Evolutionary conservation across 257 asterid genomes (phyloP), one percentile per base, ranked within the genome.

Genomic region (Sherardia arvensis): DNA sequence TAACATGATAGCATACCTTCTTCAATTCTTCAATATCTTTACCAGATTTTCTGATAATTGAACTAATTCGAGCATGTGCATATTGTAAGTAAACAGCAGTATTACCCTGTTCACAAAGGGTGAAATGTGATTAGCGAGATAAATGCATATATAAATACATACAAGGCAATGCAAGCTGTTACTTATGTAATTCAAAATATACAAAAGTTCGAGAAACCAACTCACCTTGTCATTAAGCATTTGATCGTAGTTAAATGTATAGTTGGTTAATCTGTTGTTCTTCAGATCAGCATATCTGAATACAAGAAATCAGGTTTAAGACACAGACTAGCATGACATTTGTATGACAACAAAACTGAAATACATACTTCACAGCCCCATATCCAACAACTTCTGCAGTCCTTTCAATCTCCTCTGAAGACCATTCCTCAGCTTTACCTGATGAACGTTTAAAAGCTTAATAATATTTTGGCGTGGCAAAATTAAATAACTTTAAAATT

Each of bases 21-120:
- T 85, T 87, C 67, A 93, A 65, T 69, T 93, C 87, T 59, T 87
- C 94, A 23, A 93, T 75, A 67, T 90, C 96, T 78, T 71, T 87
- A 59, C 94, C 89, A 0, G 96, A 90, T 77, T 76, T 93, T 81
- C 90, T 79, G 81, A 93, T 93, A 34, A 93, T 90, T 64, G 97
- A 93, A 87, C 97, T 85, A 62, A 93, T 93, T 71, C 97, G 87
- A 76, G 99, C 96, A 83, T 93, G 99, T 30, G 97, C 99, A 73
- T 90, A 93, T 68, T 83, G 76, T 79, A 93, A 72, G 76, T 93
- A 93, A 18, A 93, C 99, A 73, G 99, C 97, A 33, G 99, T 93
- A 66, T 93, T 90, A 61, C 99, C 99, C 99, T 93, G 90, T 68
- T 21, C 81, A 73, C 64, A 30, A 38, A 61, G 69, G 34, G 30